phyloP scores from a whole-genome alignment of 1,284 basidiomycete species.

The Xanthoconium separans region DNA sequence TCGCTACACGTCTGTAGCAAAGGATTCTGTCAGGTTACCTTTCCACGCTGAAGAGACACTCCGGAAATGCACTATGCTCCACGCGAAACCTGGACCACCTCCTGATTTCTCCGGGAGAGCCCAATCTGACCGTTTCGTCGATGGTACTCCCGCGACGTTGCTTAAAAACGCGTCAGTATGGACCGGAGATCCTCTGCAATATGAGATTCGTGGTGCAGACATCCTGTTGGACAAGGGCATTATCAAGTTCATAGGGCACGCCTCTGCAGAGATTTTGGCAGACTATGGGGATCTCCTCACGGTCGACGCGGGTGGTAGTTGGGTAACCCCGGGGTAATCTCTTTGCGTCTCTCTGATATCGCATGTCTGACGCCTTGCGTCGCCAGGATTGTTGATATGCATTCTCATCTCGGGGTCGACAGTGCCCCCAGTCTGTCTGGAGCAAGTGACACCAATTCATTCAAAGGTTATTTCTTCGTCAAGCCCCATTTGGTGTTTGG shows the following conservation, averaged over 20 bases:
- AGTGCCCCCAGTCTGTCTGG: constrained; percentile 47
- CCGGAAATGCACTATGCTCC: constrained; percentile 30
- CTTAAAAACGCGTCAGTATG: constrained; percentile 71
- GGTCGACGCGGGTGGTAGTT: constrained; percentile 43
- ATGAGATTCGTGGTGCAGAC: constrained; percentile 52
- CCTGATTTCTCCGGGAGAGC: constrained; percentile 42
- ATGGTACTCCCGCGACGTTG: constrained; percentile 51
- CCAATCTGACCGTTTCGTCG: constrained; percentile 59
- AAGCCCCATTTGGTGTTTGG: neutral
- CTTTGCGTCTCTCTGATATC: neutral
- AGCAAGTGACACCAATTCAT: constrained; percentile 44
- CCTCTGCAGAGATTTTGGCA: constrained; percentile 29
- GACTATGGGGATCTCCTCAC: constrained; percentile 27
- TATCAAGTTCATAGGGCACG: constrained; percentile 41
- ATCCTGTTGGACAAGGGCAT: constrained; percentile 47
- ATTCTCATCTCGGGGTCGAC: constrained; percentile 63
- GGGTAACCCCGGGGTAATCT: constrained; percentile 47
- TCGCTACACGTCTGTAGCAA: constrained; percentile 6
- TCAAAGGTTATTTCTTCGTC: constrained; percentile 31
- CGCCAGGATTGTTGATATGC: constrained; percentile 52
- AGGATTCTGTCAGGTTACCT: constrained; percentile 19
- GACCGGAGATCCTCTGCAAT: constrained; percentile 58
- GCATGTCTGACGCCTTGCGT: constrained; percentile 1
- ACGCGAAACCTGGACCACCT: constrained; percentile 29
- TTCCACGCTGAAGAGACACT: constrained; percentile 27